A percentile compares a stretch with the other conserved stretches of the same genome.
Conservation (phyloP, 345 rosid species). For the Gossypium australe region DNA sequence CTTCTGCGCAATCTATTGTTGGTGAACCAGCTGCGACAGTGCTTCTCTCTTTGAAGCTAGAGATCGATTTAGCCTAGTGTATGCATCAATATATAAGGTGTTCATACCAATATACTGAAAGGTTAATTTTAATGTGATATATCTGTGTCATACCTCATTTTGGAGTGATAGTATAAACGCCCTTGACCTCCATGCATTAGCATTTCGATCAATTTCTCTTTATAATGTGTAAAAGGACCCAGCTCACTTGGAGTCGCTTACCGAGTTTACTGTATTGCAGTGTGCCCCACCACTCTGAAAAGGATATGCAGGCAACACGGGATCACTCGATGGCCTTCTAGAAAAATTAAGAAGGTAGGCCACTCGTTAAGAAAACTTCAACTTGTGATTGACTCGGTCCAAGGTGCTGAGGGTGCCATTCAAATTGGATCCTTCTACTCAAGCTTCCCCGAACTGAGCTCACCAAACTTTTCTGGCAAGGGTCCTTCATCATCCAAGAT, state of each 20-base stretch:
- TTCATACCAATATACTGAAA: background rate
- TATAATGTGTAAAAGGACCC: background rate
- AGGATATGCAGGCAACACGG: constrained; percentile 96
- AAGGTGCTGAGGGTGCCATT: constrained; percentile 79
- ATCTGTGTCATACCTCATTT: too few relatives aligned
- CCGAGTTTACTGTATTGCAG: constrained; percentile 41
- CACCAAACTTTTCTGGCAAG: constrained; percentile 45
- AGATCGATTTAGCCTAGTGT: constrained; percentile 3
- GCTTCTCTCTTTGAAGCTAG: background rate
- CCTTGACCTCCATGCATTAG: background rate
- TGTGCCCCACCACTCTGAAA: constrained; percentile 96
- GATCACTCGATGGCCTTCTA: constrained; percentile 89
- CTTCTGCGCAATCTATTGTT: background rate
- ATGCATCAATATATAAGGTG: background rate
- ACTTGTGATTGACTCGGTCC: constrained; percentile 87
- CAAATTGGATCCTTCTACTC: constrained; percentile 75
- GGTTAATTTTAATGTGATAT: background rate
- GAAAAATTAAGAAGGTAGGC: constrained; percentile 95
- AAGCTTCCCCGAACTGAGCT: constrained; percentile 79
- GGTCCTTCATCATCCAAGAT: constrained; percentile 27
- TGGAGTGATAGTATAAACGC: background rate
- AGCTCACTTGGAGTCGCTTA: constrained; percentile 15
- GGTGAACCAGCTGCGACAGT: background rate
- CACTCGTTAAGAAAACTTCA: constrained; percentile 93
- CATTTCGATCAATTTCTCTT: background rate